A percentile compares a stretch with the other conserved stretches of the same genome.
phyloP scores from a whole-genome alignment of 148 eudicot genomes.

The Pouteria glomerata region DNA sequence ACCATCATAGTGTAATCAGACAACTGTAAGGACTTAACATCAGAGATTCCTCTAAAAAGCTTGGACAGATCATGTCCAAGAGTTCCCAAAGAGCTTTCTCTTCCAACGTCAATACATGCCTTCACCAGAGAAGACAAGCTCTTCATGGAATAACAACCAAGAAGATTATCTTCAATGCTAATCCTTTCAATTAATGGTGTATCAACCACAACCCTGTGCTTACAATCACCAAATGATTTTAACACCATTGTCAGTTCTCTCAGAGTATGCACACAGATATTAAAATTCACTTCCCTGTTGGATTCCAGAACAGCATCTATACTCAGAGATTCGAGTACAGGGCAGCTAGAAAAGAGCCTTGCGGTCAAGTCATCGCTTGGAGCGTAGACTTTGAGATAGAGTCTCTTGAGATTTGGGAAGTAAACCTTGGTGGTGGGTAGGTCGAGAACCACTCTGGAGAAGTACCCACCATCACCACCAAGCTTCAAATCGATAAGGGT shows the following conservation, averaged over 20 bases:
- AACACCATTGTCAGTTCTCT: neutral
- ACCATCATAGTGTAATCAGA: neutral
- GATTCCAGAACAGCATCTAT: neutral
- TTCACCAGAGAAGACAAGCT: neutral
- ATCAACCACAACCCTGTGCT: neutral
- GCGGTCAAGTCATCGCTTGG: neutral
- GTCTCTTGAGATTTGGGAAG: neutral
- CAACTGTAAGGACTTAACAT: neutral
- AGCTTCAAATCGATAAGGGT: neutral
- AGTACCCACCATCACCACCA: neutral
- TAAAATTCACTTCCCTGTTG: neutral
- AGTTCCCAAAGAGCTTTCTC: neutral
- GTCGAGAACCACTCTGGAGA: neutral
- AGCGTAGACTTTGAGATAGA: neutral
- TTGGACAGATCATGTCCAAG: neutral
- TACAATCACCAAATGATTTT: neutral
- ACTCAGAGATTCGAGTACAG: neutral
- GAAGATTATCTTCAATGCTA: neutral
- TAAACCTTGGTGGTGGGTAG: neutral
- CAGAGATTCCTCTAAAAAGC: neutral
- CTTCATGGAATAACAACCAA: neutral
- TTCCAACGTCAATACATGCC: neutral
- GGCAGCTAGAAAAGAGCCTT: neutral
- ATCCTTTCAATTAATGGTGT: neutral
- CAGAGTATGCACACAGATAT: neutral